Base-by-base conservation (phyloP, 2,329 filamentous ascomycete species). In the Aspergillus caelatus region DNA sequence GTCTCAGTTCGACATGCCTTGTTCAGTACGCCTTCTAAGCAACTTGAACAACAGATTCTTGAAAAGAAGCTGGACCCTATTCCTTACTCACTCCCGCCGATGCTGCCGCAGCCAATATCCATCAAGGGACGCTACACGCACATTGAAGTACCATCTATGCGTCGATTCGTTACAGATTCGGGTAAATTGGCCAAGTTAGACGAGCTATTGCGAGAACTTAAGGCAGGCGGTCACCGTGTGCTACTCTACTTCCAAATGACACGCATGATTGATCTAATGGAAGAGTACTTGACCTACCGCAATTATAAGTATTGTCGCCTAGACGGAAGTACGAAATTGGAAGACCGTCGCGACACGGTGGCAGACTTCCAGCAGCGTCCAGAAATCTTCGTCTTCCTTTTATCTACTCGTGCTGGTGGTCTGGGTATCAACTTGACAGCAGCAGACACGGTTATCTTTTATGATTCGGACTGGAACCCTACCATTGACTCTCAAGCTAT, bases 231-330 rank as follows among this genome's bases (percentile, higher is more conserved):
- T 41, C 95, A 99, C 72, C 93, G 95, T 74, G 95, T 99, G 26
- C 84, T 99, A 60, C 84, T 99, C 23, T 99, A 99, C 85, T 99
- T 99, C 91, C 95, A 99, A 84, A 99, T 99, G 95, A 99, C 95
- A 4, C 91, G 92, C 75, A 99, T 99, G 95, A 98, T 99, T 75
- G 94, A 99, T 77, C 84, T 99, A 65, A 98, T 98, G 92, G 95
- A 99, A 78, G 95, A 99, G 80, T 99, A 98, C 72, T 84, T 99
- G 63, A 98, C 95, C 0, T 98, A 98, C 82, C 92, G 95, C 77
- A 97, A 98, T 81, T 98, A 97, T 89, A 97, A 96, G 79, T 99
- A 97, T 81, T 96, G 94, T 73, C 92, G 95, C 64, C 86, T 99
- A 52, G 95, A 99, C 73, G 95, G 95, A 75, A 97, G 93, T 21